Base-by-base conservation (phyloP, 2,329 filamentous ascomycete species). In the Tolypocladium tundrense region DNA sequence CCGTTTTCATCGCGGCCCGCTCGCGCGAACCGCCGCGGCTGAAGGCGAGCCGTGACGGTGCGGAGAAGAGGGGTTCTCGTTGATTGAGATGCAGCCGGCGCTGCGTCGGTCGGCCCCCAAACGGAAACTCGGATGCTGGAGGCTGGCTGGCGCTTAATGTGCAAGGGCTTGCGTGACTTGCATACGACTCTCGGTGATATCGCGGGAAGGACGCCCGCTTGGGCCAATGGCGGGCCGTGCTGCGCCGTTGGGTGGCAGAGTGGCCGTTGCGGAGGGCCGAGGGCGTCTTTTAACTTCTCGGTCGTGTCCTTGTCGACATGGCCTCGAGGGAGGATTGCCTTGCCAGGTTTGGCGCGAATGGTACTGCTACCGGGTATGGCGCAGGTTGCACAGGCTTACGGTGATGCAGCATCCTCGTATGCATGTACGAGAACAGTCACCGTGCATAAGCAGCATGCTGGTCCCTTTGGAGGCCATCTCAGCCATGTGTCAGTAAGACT, bases 121-220 rank as follows among this genome's bases (percentile, higher is more conserved):
- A 33, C 8, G 45, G 45, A 50, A 50, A 50, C 27, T 33, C 27
- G 45, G 45, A 14, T 33, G 7, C 19, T 35, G 9, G 27, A 50
- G 45, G 45, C 45, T 50, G 48, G 48, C 48, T 35, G 39, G 56
- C 56, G 56, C 56, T 57, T 57, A 53, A 50, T 54, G 56, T 53
- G 56, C 51, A 24, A 54, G 24, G 51, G 14, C 56, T 48, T 57
- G 56, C 56, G 41, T 54, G 56, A 57, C 51, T 31, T 54, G 41
- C 51, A 57, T 53, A 14, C 16, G 4, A 19, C 21, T 39, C 50
- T 24, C 56, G 50, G 56, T 53, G 19, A 24, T 27, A n/a, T 51
- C 39, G 56, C 56, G 50, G 56, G 31, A 57, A 37, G n/a, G 6
- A n/a, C 40, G 50, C 41, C n/a, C 3, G 24, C 21, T 1, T 19